Base-by-base conservation (phyloP, 768 basidiomycete species). In the Lentinula raphanica region DNA sequence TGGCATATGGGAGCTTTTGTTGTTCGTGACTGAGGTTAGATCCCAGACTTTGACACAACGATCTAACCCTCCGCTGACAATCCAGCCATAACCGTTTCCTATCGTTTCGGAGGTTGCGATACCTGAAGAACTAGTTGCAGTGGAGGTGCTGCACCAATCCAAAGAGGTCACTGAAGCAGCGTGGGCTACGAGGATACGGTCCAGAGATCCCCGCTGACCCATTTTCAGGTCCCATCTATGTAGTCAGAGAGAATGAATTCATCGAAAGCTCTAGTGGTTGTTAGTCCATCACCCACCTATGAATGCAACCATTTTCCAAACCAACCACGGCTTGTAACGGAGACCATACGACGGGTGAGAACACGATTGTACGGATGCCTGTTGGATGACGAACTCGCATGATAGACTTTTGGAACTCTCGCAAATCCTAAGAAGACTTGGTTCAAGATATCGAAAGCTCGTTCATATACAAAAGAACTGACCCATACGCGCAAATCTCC, bases 401-500 rank as follows among this genome's bases (percentile, higher is more conserved):
- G 38, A 88, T 74, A 5, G 87, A 88, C 59, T 82, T 82, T 9
- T 82, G 72, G 65, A 89, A 74, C 60, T 88, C 85, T 58, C 90
- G 79, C n/a, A 91, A 69, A 66, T 92, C 90, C 90, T 89, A 54
- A 6, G n/a, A 60, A 42, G 58, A 60, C 23, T 36, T 21, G 13
- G 15, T 25, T 31, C 3, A 39, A 36, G 8, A n/a, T 17, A 32
- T 44, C 21, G 15, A n/a, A n/a, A n/a, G n/a, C n/a, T n/a, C n/a
- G 27, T 9, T 8, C 21, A n/a, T 19, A 35, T 35, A 35, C 17
- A n/a, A 36, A 13, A 50, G 31, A 12, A 70, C 81, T 56, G 64
- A 90, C 90, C 90, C 90, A 92, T 36, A 91, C 79, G 49, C 89
- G 85, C 69, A 92, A 71, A 65, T 90, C 84, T 1, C 88, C 90